Conservation (phyloP, 106 monocot genomes). For the Allium cepa region DNA sequence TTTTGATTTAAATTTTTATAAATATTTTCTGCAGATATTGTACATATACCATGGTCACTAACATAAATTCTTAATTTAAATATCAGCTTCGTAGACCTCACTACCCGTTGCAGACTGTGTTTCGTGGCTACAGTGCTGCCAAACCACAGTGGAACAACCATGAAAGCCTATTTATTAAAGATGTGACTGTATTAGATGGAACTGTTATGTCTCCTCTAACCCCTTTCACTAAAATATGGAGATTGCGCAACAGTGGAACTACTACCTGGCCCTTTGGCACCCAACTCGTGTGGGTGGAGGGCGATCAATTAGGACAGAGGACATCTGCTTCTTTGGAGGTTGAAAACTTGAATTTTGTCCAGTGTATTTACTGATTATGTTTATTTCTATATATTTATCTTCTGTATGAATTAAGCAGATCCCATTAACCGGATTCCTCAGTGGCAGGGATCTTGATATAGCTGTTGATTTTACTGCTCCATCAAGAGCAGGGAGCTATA, state of each 20-base stretch:
- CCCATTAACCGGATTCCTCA: constrained; percentile 33
- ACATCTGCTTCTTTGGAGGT: constrained; percentile 49
- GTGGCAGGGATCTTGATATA: constrained; percentile 58
- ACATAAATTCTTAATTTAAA: neutral
- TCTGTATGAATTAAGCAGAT: constrained; percentile 37
- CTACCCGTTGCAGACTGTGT: neutral
- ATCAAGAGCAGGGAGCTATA: constrained; percentile 47
- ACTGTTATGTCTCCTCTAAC: constrained; percentile 53
- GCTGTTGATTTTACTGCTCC: constrained; percentile 77
- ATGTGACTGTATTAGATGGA: constrained; percentile 77
- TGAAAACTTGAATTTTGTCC: neutral
- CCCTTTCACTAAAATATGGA: constrained; percentile 89
- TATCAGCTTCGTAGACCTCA: constrained; percentile 11
- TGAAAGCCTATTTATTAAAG: constrained; percentile 59
- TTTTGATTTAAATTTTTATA: too few species aligned
- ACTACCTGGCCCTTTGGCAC: constrained; percentile 66
- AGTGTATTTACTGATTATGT: too few species aligned
- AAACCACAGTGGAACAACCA: constrained; percentile 28
- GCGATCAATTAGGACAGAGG: constrained; percentile 39
- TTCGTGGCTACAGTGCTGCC: constrained; percentile 9
- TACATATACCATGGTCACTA: too few species aligned
- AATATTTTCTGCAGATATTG: too few species aligned
- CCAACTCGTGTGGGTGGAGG: constrained; percentile 73
- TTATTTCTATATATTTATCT: too few species aligned
- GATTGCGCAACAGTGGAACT: constrained; percentile 76